Evolutionary conservation across 306 rosid species (phyloP), one percentile per base, ranked within the genome.

Genomic region (Dalbergia oliveri): DNA sequence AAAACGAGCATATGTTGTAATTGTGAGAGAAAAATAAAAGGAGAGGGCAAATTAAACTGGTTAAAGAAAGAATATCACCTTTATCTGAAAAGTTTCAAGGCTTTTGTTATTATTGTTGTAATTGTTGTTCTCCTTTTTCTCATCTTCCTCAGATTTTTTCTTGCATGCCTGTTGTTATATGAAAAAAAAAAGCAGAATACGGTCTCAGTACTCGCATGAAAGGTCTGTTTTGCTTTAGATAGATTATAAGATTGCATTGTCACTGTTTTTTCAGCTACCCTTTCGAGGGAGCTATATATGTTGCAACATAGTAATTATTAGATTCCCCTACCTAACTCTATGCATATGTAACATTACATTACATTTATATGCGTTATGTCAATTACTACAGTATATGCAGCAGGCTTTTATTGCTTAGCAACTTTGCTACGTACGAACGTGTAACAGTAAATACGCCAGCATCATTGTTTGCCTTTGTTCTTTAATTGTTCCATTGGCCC

Each of bases 131-230:
- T 47, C 47, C 23, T 41, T 47, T 69, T 35, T 11, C 9, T 11
- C 54, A 37, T 58, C 61, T 79, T 72, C 54, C 65, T 53, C 53
- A 7, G 72, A 5, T 8, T 44, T 44, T 44, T 12, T 47, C 69
- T 75, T 53, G 73, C 78, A 76, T 76, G 86, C 66, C 66, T 78
- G 7, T 26, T 37, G 71, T 12, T 66, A 23, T 34, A 11, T 56
- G 23, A 5, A n/a, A n/a, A 47, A 66, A 10, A 66, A 83, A 83
- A 75, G 85, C 77, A 33, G 73, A 64, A 15, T 35, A 18, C 23
- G 47, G 69, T 78, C 13, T 79, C 70, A 84, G 84, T 74, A 69
- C 39, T 84, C 62, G 54, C 73, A 84, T 74, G 81, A 79, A 84
- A 74, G 74, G 78, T 84, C 81, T 69, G 56, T 74, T 69, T 53